Evolutionary conservation across 1,284 basidiomycete species (phyloP), one percentile per base, ranked within the genome.

Genomic region (Ustilago cynodontis): DNA sequence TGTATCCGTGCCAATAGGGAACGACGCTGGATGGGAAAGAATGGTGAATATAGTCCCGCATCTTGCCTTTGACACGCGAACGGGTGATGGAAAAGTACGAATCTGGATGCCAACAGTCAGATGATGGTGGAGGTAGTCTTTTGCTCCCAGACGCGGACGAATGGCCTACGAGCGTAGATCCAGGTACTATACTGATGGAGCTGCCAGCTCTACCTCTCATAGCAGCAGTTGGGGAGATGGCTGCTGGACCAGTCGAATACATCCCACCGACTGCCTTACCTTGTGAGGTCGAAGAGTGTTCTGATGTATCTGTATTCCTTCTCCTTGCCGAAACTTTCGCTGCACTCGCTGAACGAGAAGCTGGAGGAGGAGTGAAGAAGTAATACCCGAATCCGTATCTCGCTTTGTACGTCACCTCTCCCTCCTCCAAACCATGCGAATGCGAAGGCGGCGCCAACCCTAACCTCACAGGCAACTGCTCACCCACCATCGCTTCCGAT

Each of bases 1-100:
- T 68, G 66, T 81, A 78, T n/a, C 75, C 65, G 53, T 69, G 62
- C 66, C 73, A 77, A 55, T 81, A 82, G 2, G 78, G 77, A 0
- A 77, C 80, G 37, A 64, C 59, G 10, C 65, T 64, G 14, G 54
- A 3, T 22, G 78, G 68, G 35, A 79, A 82, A 13, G 60, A 57
- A 41, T 81, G 79, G 24, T 77, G 56, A 31, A 59, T 59, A 51
- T 54, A 62, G 50, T 79, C 67, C n/a, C 64, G 55, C 57, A 69
- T 58, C 63, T 71, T 69, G 65, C 73, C 70, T 56, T 63, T 77
- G 67, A 65, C 57, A 9, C 67, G 67, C 14, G 51, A 53, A 10
- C 61, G 59, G 10, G 39, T 50, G 41, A 35, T 45, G 43, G 49
- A 59, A 20, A 77, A 79, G 62, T 82, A 82, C 20, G 65, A 31